Evolutionary conservation across 345 rosid genomes (phyloP).

Genomic region (Aquilaria sinensis): DNA sequence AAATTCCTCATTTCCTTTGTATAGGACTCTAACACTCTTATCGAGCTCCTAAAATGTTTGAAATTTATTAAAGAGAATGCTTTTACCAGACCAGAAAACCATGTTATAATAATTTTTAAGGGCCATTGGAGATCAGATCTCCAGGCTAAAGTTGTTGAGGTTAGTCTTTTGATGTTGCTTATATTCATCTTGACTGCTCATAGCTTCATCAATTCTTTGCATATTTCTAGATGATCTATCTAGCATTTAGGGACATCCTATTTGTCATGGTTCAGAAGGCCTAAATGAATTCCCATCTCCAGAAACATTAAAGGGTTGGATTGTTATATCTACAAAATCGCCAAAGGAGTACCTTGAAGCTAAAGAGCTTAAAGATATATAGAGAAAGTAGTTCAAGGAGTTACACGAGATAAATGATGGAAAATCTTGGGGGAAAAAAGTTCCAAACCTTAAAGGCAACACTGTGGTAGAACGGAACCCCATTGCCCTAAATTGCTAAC

Average conservation of each 20-base stretch:
- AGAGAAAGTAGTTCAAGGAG: constrained; percentile 28
- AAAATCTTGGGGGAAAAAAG: constrained; percentile 78
- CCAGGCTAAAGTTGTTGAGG: constrained; percentile 80
- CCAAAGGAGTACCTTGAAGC: constrained; percentile 74
- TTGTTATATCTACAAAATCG: constrained; percentile 81
- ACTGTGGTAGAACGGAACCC: no score
- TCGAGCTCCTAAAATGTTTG: constrained; percentile 62
- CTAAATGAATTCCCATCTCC: constrained; percentile 76
- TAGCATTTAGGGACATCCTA: constrained; percentile 69
- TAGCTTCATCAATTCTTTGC: neutral
- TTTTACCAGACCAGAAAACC: constrained; percentile 62
- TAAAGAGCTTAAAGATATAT: constrained; percentile 25
- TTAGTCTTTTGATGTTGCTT: constrained; percentile 13
- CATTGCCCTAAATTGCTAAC: no score
- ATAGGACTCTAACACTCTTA: constrained; percentile 79
- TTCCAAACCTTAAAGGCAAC: constrained; percentile 31
- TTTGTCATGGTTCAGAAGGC: constrained; percentile 63
- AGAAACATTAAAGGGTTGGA: constrained; percentile 41
- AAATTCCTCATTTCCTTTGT: no score
- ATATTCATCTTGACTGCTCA: neutral
- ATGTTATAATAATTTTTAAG: constrained; percentile 76
- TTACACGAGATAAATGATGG: constrained; percentile 39
- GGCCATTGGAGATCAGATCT: constrained; percentile 80
- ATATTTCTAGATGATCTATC: constrained; percentile 52
- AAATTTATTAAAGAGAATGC: constrained; percentile 69